phyloP scores from a whole-genome alignment of 1,139 yeast genomes.

The Scheffersomyces illinoinensis region DNA sequence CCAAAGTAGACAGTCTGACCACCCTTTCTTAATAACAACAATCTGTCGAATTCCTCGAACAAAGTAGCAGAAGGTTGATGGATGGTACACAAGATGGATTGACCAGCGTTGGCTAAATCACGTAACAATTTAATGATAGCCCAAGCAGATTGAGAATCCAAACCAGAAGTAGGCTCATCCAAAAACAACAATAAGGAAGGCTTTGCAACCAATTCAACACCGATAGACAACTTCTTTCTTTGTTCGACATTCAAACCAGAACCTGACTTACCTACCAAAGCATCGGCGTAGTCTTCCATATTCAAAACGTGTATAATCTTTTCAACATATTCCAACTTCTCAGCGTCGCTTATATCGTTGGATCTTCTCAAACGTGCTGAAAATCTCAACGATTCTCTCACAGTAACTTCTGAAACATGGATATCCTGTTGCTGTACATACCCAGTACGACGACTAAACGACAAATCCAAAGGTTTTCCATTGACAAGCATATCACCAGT shows the following conservation, averaged over 20 bases:
- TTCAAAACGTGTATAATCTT: conserved; percentile 55
- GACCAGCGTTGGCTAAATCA: conserved; percentile 54
- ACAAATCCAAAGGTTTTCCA: conserved; percentile 42
- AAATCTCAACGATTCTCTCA: conserved; percentile 60
- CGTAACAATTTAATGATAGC: conserved; percentile 53
- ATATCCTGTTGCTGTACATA: conserved; percentile 68
- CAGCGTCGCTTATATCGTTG: conserved; percentile 22
- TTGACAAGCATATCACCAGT: conserved; percentile 68
- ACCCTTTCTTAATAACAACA: conserved; percentile 50
- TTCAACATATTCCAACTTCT: conserved; percentile 43
- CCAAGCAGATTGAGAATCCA: conserved; percentile 63
- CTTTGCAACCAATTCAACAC: conserved; percentile 59
- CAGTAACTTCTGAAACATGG: conserved; percentile 58
- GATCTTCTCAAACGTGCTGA: conserved; percentile 64
- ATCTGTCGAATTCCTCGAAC: conserved; percentile 53
- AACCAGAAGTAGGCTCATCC: conserved; percentile 62
- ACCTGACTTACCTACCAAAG: conserved; percentile 57
- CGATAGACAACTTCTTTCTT: conserved; percentile 66
- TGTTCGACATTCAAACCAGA: conserved; percentile 67
- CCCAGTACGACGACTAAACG: conserved; percentile 61
- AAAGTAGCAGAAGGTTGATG: conserved; percentile 62
- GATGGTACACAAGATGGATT: conserved; percentile 56
- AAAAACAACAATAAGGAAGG: conserved; percentile 53
- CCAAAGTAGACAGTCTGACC: conserved; percentile 71
- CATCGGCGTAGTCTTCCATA: conserved; percentile 64